phyloP scores from a whole-genome alignment of 805 yeast genomes.

The Torulaspora quercuum region DNA sequence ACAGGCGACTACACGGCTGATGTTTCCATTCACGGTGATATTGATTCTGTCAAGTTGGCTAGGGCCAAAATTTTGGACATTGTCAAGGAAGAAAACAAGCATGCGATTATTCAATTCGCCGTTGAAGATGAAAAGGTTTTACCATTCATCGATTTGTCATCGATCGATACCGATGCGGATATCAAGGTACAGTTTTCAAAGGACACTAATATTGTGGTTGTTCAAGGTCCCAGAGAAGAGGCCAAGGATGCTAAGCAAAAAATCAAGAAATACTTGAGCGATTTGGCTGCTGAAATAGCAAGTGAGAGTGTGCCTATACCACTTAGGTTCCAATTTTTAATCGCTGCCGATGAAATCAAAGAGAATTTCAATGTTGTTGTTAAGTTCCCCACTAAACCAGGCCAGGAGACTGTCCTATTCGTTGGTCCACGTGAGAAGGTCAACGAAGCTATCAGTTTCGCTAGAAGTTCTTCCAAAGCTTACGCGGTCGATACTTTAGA shows the following conservation, averaged over 20 bases:
- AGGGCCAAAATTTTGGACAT: constrained; percentile 64
- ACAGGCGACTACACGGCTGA: constrained; percentile 55
- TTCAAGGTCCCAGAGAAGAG: constrained; percentile 70
- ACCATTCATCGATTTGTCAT: constrained; percentile 33
- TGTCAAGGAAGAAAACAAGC: constrained; percentile 70
- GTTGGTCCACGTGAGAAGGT: constrained; percentile 62
- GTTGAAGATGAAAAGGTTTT: constrained; percentile 40
- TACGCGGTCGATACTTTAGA: constrained; percentile 67
- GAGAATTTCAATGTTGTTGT: constrained; percentile 56
- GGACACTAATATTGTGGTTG: constrained; percentile 41
- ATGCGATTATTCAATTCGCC: constrained; percentile 47
- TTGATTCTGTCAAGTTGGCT: constrained; percentile 76
- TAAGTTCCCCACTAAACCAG: constrained; percentile 45
- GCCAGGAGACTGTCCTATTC: constrained; percentile 52
- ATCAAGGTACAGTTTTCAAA: constrained; percentile 25
- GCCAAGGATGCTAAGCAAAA: constrained; percentile 54
- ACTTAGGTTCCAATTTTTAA: constrained; percentile 61
- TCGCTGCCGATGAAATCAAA: constrained; percentile 54
- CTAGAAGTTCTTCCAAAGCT: constrained; percentile 57
- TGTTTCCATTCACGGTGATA: constrained; percentile 75
- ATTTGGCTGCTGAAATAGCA: constrained; percentile 44
- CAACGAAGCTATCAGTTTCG: constrained; percentile 56
- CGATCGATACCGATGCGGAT: constrained; percentile 27
- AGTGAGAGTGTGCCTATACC: constrained; percentile 64
- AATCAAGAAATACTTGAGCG: constrained; percentile 45